These are phyloP conservation scores for Bipolaris gigantea DNA, from an alignment of 2,329 filamentous ascomycete genomes.

Conservation along the genomic window DNA sequence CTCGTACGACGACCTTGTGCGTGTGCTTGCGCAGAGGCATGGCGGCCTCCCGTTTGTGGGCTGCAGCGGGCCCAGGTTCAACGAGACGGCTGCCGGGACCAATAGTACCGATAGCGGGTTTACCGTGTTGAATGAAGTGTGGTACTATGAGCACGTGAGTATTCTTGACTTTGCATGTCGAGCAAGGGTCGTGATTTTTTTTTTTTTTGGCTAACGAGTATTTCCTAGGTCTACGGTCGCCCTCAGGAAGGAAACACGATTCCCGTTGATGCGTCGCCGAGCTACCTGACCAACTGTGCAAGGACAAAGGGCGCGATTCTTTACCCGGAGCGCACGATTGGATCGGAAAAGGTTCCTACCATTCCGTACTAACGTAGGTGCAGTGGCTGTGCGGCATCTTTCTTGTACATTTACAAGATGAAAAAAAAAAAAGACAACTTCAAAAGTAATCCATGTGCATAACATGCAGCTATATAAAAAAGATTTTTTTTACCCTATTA, in stretches of 20 bases:
- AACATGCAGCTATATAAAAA: too few relatives aligned
- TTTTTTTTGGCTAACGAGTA: too few relatives aligned
- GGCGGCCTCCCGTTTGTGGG: slow-evolving; percentile 63
- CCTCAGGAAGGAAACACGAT: slow-evolving; percentile 57
- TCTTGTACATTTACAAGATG: neutral
- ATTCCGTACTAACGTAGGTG: slow-evolving; percentile 26
- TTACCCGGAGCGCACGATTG: slow-evolving; percentile 57
- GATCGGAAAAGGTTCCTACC: slow-evolving; percentile 39
- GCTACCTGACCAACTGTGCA: slow-evolving; percentile 58
- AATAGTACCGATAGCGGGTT: slow-evolving; percentile 59
- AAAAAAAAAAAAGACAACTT: too few relatives aligned
- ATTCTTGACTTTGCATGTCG: too few relatives aligned
- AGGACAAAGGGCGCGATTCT: slow-evolving; percentile 55
- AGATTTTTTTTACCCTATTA: neutral
- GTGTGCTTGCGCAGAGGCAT: slow-evolving; percentile 53
- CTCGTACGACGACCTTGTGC: slow-evolving; percentile 56
- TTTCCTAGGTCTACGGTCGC: slow-evolving; percentile 49
- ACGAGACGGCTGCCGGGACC: slow-evolving; percentile 60
- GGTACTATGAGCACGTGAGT: slow-evolving; percentile 65
- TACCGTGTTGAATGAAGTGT: slow-evolving; percentile 63
- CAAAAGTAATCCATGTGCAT: too few relatives aligned
- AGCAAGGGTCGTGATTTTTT: too few relatives aligned
- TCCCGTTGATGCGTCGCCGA: slow-evolving; percentile 53
- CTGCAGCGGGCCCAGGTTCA: slow-evolving; percentile 63
- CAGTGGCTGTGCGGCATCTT: neutral